Conservation (phyloP, 2,329 filamentous ascomycete genomes). For the Penicillium corylophilum region DNA sequence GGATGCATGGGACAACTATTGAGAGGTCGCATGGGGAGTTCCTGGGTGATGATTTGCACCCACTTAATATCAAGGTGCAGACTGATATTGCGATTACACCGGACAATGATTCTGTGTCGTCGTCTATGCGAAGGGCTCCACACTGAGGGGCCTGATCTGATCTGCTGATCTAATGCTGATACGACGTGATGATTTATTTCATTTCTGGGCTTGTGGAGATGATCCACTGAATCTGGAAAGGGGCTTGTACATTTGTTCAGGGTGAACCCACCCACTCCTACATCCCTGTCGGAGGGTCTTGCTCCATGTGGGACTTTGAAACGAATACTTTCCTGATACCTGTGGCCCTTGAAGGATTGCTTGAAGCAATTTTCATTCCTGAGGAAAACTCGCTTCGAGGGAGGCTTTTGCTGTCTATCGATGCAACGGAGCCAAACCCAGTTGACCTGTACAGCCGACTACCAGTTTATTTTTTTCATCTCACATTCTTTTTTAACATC, state of each 20-base stretch:
- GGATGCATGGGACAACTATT: conserved; percentile 15
- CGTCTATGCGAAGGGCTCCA: background rate
- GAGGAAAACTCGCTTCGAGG: background rate
- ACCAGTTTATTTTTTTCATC: no score
- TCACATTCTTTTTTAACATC: background rate
- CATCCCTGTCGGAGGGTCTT: background rate
- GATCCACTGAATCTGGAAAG: background rate
- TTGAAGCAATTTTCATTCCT: background rate
- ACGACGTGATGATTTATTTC: conserved; percentile 17
- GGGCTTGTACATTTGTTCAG: background rate
- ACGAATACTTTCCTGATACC: background rate
- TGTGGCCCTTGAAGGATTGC: no score
- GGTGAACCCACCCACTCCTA: background rate
- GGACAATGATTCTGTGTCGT: conserved; percentile 18
- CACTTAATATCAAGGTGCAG: conserved; percentile 29
- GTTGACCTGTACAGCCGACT: background rate
- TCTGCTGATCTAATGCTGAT: conserved; percentile 6
- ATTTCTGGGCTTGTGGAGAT: background rate
- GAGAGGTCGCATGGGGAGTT: conserved; percentile 11
- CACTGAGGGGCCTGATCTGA: background rate
- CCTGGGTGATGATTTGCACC: conserved; percentile 14
- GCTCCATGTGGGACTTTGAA: background rate
- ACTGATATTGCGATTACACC: conserved; percentile 32
- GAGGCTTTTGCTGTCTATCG: background rate
- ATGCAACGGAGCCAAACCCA: background rate